Base-by-base conservation (phyloP, 1,284 basidiomycete species). In the Sporisorium scitamineum region DNA sequence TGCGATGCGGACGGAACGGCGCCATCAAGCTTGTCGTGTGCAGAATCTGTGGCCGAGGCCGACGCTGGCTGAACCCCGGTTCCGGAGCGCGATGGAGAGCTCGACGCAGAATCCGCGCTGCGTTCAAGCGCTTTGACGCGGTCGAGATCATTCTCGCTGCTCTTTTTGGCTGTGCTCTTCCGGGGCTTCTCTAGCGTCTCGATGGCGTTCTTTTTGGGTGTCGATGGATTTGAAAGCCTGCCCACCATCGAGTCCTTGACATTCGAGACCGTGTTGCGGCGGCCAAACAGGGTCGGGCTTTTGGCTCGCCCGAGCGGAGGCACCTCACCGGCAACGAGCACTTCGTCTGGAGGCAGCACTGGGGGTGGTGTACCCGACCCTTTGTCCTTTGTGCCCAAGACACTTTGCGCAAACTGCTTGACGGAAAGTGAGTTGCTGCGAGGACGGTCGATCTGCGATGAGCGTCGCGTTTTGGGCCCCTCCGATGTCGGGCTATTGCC, bases 391-490 rank as follows among this genome's bases (percentile, higher is more conserved):
- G 70, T 67, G 31, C 75, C 70, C 22, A 77, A 37, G 10, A 77
- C 64, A 39, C 53, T 77, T 41, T 73, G 70, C 10, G 75, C 75
- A 18, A 77, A 70, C 32, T 77, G 75, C 62, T 70, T 78, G 51
- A 77, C 60, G 5, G 75, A 73, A 4, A 77, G 56, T 8, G 80
- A 82, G 42, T 78, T 82, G 51, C 79, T 80, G 18, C 80, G 77
- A 26, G 70, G 66, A 7, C 76, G 69, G 31, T 68, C 73, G n/a
- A 34, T 47, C 9, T 64, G 64, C 53, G 68, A 42, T 22, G 29
- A 59, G 26, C 68, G 63, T 39, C 68, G 59, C 11, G 54, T 39
- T 41, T 74, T 74, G 14, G 53, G 9, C 18, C 54, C 27, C 31
- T 74, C 71, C 7, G 59, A 64, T 0, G 55, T 60, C 7, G 66